Evolutionary conservation across 2,329 filamentous ascomycete species (phyloP), one percentile per base, ranked within the genome.

Genomic region (Bisporella sp.): DNA sequence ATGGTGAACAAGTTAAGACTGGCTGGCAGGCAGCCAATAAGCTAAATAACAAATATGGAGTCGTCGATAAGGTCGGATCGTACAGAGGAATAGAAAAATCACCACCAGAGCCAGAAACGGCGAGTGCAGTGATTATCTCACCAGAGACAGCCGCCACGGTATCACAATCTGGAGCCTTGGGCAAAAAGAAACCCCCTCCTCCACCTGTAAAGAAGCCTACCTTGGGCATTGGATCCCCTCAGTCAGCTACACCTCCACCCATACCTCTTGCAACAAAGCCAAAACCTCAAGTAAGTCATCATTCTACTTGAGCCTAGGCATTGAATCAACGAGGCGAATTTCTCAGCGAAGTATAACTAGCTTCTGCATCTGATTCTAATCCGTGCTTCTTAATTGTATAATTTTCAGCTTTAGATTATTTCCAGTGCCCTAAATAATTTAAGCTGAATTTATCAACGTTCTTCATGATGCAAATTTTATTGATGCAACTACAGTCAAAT

Each of bases 1-100:
- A 84, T 59, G 76, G 77, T 2, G 79, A 81, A 41, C 77, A 82
- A 59, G 75, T 80, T 11, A 72, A 74, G 11, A 66, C 72, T 11
- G 78, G 78, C 1, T 76, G 71, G 66, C 68, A 74, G 56, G 61
- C 64, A 5, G 65, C 63, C 13, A 65, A 65, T 49, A 64, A 62
- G 39, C 29, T 64, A 33, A 64, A 66, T 46, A 56, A 47, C 4
- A 65, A 65, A 47, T 66, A 67, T 47, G 62, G 64, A 0, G 55
- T 66, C 51, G 48, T 61, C 13, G 58, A 64, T 47, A 64, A 64
- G 51, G 53, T 63, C 41, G 58, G 58, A 32, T 48, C 54, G 4
- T 59, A 58, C 47, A 57, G 53, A 41, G 52, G 54, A 12, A 12
- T 32, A 8, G 41, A 48, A 13, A 47, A 21, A 39, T 47, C 50